phyloP scores from a whole-genome alignment of 2,329 filamentous ascomycete species.

The Falciphora oryzae region DNA sequence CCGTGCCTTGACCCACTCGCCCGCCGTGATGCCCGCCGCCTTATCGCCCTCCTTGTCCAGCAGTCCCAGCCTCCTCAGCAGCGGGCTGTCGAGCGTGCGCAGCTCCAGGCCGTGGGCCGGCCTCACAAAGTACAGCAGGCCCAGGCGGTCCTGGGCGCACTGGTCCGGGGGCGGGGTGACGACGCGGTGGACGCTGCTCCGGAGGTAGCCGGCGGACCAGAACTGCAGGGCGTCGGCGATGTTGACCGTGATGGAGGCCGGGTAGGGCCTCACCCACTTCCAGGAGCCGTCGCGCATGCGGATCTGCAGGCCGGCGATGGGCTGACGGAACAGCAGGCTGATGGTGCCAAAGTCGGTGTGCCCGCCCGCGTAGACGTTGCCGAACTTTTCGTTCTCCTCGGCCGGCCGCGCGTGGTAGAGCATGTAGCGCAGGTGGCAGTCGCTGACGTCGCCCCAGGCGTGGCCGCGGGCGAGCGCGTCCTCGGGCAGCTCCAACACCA shows the following conservation, averaged over 20 bases:
- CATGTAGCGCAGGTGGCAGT: slow-evolving; percentile 56
- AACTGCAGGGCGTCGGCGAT: slow-evolving; percentile 30
- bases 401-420: slow-evolving; percentile 39
- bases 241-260: slow-evolving; percentile 38
- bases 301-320: slow-evolving; percentile 44
- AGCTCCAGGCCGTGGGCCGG: slow-evolving; percentile 27
- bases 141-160: slow-evolving; percentile 24
- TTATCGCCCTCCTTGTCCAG: slow-evolving; percentile 18
- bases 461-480: slow-evolving; percentile 50
- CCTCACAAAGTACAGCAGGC: slow-evolving; percentile 31
- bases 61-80: slow-evolving; percentile 23
- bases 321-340: slow-evolving; percentile 45
- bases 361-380: slow-evolving; percentile 13
- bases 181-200: slow-evolving; percentile 30
- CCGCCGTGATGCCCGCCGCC: slow-evolving; percentile 15
- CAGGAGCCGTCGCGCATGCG: slow-evolving; percentile 28
- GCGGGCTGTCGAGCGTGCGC: slow-evolving; percentile 24
- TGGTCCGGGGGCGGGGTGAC: slow-evolving; percentile 29
- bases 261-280: slow-evolving; percentile 36
- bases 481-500: slow-evolving; percentile 52
- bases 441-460: slow-evolving; percentile 45
- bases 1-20: slow-evolving; percentile 16
- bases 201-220: slow-evolving; percentile 23
- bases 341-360: slow-evolving; percentile 45
- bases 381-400: slow-evolving; percentile 28